Percentiles rank a stretch among this genome's conserved stretches.
phyloP scores from a whole-genome alignment of 495 filamentous ascomycete species.

The Cercophora samala region DNA sequence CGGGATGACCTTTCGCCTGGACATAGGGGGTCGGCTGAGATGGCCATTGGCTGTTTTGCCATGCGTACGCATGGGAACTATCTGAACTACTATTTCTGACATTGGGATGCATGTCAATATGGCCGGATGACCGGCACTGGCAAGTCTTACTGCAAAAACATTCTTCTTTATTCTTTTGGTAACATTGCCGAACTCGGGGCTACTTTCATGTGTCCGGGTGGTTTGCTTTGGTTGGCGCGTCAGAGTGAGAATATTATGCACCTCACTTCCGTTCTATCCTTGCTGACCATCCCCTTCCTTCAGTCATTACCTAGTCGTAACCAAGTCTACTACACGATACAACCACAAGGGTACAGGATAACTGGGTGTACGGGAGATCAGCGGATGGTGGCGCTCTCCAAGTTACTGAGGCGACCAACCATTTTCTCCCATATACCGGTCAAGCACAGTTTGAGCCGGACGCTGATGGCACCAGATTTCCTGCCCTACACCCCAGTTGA shows the following conservation, averaged over 20 bases:
- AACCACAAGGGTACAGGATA: constrained; percentile 10
- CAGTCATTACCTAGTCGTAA: background rate
- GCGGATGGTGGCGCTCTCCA: background rate
- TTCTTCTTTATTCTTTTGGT: constrained; percentile 22
- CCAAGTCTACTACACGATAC: constrained; percentile 11
- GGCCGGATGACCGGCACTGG: constrained; percentile 32
- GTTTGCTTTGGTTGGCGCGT: constrained; percentile 6
- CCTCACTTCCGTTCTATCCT: background rate
- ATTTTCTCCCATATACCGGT: constrained; percentile 21
- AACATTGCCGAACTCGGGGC: constrained; percentile 10
- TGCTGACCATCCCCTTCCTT: background rate
- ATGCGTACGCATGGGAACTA: constrained; percentile 27
- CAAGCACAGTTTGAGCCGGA: constrained; percentile 34
- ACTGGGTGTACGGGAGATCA: background rate
- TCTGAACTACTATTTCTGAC: constrained; percentile 29
- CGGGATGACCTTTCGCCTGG: constrained; percentile 19
- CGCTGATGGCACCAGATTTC: constrained; percentile 52
- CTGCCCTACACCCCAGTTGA: constrained; percentile 37
- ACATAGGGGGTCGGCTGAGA: constrained; percentile 17
- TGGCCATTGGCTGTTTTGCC: constrained; percentile 25
- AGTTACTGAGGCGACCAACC: constrained; percentile 1
- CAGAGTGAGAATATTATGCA: background rate
- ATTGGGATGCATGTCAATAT: constrained; percentile 27
- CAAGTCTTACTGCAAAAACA: constrained; percentile 4
- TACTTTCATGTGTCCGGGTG: background rate